Conservation (phyloP, 768 basidiomycete genomes). For the Boletus barrowsii region DNA sequence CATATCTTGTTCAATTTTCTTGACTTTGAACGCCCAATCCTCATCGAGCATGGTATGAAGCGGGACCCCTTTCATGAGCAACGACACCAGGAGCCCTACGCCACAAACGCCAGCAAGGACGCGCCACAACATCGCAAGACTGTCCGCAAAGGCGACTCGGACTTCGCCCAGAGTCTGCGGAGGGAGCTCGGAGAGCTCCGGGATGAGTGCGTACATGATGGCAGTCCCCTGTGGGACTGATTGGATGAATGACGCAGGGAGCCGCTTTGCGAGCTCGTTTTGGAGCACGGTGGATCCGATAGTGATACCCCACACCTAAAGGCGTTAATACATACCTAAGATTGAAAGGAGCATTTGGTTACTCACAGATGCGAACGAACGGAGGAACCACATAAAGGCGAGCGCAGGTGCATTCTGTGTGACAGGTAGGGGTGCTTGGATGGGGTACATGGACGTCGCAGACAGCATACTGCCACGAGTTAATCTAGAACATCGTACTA, state of each 20-base stretch:
- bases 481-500: neutral
- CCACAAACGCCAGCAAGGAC: slow-evolving; percentile 37
- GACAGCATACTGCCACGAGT: neutral
- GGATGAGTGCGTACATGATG: slow-evolving; percentile 38
- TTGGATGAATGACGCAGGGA: slow-evolving; percentile 38
- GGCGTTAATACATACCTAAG: too few species aligned
- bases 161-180: slow-evolving; percentile 35
- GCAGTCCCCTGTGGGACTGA: slow-evolving; percentile 37
- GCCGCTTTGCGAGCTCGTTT: slow-evolving; percentile 41
- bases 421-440: slow-evolving; percentile 45
- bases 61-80: neutral
- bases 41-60: neutral
- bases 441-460: neutral
- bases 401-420: slow-evolving; percentile 42
- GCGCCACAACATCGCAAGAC: slow-evolving; percentile 35
- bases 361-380: slow-evolving; percentile 35
- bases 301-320: slow-evolving; percentile 47
- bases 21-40: neutral
- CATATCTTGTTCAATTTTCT: neutral
- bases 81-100: neutral
- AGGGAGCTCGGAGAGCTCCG: slow-evolving; percentile 20
- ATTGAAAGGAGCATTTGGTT: neutral
- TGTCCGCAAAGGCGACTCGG: slow-evolving; percentile 37
- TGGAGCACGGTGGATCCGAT: slow-evolving; percentile 48
- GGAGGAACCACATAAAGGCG: slow-evolving; percentile 40